Percentiles rank a stretch among this genome's conserved stretches.
Evolutionary conservation across 805 yeast species (phyloP).

Genomic region (Pichia deserticola): DNA sequence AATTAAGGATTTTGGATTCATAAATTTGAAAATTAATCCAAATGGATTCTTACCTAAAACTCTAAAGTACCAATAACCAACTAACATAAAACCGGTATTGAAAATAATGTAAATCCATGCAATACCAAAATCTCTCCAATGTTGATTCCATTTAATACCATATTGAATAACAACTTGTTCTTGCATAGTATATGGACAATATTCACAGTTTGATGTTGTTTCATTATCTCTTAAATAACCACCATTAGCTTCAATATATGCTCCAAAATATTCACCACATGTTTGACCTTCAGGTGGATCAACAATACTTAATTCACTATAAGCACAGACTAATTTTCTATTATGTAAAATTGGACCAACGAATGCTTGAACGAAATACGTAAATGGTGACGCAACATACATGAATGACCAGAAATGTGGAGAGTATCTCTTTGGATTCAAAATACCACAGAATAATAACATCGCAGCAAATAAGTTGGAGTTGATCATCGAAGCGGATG

Average conservation of each 20-base stretch:
- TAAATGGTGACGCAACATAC: slow-evolving; percentile 67
- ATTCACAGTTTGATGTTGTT: slow-evolving; percentile 41
- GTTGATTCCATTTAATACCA: slow-evolving; percentile 35
- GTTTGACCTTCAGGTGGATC: slow-evolving; percentile 55
- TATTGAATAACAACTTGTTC: slow-evolving; percentile 39
- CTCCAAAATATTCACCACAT: slow-evolving; percentile 48
- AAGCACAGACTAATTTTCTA: slow-evolving; percentile 42
- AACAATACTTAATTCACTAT: slow-evolving; percentile 41
- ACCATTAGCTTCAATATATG: slow-evolving; percentile 29
- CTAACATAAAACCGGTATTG: slow-evolving; percentile 28
- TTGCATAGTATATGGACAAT: slow-evolving; percentile 38
- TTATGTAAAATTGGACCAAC: slow-evolving; percentile 44
- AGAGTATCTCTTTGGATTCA: slow-evolving; percentile 48
- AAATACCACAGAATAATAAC: slow-evolving; percentile 62
- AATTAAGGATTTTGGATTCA: slow-evolving; percentile 4
- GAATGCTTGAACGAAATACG: slow-evolving; percentile 55
- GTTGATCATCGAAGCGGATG: slow-evolving; percentile 55
- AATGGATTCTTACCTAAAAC: slow-evolving; percentile 8
- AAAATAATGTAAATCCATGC: slow-evolving; percentile 49
- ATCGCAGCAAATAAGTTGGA: slow-evolving; percentile 50
- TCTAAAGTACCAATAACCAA: slow-evolving; percentile 14
- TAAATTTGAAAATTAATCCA: slow-evolving; percentile 12
- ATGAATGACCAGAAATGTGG: slow-evolving; percentile 84
- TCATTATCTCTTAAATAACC: slow-evolving; percentile 56
- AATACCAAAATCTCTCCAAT: slow-evolving; percentile 62